A percentile compares a stretch with the other conserved stretches of the same genome.
Conservation (phyloP, 2,329 filamentous ascomycete species). For the Lecanicillium sp. region DNA sequence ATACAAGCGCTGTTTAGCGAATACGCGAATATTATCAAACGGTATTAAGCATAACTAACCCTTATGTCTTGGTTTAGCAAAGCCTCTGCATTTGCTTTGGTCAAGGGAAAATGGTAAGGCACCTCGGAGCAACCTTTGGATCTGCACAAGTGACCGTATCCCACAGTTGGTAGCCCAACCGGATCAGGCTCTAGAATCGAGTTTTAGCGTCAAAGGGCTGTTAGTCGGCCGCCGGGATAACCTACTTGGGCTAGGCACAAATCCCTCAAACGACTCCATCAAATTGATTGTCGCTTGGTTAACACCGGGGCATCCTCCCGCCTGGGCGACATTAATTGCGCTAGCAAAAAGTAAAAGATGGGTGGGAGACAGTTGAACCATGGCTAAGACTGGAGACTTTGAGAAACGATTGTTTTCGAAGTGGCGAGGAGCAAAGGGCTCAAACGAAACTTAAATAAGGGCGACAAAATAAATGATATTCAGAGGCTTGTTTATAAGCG, state of each 20-base stretch:
- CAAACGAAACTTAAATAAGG: too few species aligned
- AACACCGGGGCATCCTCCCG: not conserved
- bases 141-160: conserved; percentile 39
- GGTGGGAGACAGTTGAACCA: not conserved
- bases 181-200: conserved; percentile 24
- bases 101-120: conserved; percentile 34
- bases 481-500: too few species aligned
- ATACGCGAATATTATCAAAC: not conserved
- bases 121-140: conserved; percentile 33
- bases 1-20: not conserved
- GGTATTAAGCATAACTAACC: not conserved
- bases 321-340: not conserved
- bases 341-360: not conserved
- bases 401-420: not conserved
- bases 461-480: too few species aligned
- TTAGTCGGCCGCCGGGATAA: not conserved
- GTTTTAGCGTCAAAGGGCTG: not conserved
- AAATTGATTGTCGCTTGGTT: not conserved
- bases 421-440: too few species aligned
- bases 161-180: conserved; percentile 37
- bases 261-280: not conserved
- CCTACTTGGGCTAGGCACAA: not conserved
- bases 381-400: not conserved
- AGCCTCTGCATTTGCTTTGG: conserved; percentile 27
- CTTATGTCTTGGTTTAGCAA: conserved; percentile 32